Percentiles rank a stretch among this genome's conserved stretches.
These are phyloP conservation scores for Aspergillus sp. DNA, from an alignment of 2,329 filamentous ascomycete species.

Conservation along the genomic window DNA sequence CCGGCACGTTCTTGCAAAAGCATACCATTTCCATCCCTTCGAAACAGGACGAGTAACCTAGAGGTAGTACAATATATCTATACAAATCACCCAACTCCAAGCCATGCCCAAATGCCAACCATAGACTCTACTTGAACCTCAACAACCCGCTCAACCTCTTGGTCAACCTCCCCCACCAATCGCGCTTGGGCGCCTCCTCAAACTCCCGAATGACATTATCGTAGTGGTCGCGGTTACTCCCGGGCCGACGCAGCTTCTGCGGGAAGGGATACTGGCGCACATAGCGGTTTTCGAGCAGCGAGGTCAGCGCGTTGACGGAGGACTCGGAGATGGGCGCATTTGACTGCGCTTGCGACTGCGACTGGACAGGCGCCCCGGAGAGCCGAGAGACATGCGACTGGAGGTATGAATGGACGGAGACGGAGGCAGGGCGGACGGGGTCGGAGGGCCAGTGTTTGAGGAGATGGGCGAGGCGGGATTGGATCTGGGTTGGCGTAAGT, in stretches of 20 bases:
- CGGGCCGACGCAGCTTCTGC: constrained; percentile 39
- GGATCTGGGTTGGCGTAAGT: constrained; percentile 4
- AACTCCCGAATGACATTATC: constrained; percentile 44
- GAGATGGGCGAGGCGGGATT: constrained; percentile 31
- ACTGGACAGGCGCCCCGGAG: constrained; percentile 5
- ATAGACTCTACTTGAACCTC: constrained; percentile 12
- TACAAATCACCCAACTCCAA: not conserved
- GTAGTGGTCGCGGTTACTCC: constrained; percentile 45
- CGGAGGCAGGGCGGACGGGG: constrained; percentile 34
- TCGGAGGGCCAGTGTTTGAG: constrained; percentile 38
- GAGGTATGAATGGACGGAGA: constrained; percentile 37
- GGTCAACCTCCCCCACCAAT: constrained; percentile 36
- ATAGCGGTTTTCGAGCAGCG: constrained; percentile 52
- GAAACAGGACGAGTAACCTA: too few relatives aligned
- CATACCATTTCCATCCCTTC: too few relatives aligned
- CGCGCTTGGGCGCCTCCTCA: constrained; percentile 43
- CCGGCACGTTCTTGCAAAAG: too few relatives aligned
- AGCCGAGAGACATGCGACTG: constrained; percentile 21
- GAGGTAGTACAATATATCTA: not conserved
- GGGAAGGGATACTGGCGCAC: constrained; percentile 42
- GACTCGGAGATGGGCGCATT: constrained; percentile 21
- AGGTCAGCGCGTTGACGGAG: constrained; percentile 50
- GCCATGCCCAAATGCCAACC: not conserved
- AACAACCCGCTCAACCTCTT: constrained; percentile 42
- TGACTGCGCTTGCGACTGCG: constrained; percentile 5